A percentile compares a stretch with the other conserved stretches of the same genome.
phyloP scores from a whole-genome alignment of 768 basidiomycete genomes.

The Suillus tomentosus region DNA sequence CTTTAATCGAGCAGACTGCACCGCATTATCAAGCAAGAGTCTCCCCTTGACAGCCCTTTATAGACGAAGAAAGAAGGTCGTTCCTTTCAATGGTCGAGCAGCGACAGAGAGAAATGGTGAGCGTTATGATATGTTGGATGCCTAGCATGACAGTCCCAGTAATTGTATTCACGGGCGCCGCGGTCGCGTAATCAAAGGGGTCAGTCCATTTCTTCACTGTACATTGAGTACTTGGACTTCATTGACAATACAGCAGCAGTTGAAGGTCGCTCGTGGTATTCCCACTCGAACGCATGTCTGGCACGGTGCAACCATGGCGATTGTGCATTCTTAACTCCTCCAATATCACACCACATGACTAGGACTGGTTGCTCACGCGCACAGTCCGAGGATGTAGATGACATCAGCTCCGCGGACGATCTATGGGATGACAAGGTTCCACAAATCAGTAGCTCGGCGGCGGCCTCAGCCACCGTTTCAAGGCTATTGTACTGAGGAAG shows the following conservation, averaged over 20 bases:
- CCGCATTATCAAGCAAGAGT: not conserved
- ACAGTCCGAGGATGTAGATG: not conserved
- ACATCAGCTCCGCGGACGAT: slow-evolving; percentile 3
- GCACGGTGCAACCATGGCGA: not conserved
- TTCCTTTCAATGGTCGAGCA: not conserved
- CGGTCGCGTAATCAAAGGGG: not conserved
- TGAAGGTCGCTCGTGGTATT: not conserved
- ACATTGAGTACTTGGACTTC: not conserved
- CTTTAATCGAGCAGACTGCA: not conserved
- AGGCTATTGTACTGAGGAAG: not conserved
- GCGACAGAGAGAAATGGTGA: not conserved
- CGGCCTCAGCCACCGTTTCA: not conserved
- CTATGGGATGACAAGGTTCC: not conserved
- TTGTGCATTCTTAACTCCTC: not conserved
- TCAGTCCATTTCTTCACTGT: not conserved
- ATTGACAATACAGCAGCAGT: not conserved
- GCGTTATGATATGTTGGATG: not conserved
- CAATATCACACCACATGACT: not conserved
- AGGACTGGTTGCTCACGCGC: not conserved
- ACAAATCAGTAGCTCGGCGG: not conserved
- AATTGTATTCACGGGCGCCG: not conserved
- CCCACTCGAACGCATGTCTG: not conserved
- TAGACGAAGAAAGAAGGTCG: not conserved
- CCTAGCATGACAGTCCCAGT: not conserved
- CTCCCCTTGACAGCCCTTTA: not conserved